These are phyloP conservation scores for Nannizziopsis barbatae DNA, from an alignment of 2,329 filamentous ascomycete species.

Conservation along the genomic window DNA sequence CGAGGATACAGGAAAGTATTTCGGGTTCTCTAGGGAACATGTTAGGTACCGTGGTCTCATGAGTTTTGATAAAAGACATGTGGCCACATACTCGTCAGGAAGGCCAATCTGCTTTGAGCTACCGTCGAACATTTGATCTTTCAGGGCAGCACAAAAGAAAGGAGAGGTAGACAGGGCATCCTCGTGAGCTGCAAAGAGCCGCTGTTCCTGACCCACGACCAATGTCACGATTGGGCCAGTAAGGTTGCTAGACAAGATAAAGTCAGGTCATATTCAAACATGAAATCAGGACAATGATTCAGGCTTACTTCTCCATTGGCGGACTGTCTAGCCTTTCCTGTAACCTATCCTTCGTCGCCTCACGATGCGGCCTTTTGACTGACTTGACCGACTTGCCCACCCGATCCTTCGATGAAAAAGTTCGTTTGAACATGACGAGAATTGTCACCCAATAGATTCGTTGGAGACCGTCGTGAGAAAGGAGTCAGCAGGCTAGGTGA, in stretches of 20 bases:
- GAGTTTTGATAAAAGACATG: neutral
- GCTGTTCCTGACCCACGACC: conserved; percentile 69
- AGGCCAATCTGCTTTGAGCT: conserved; percentile 64
- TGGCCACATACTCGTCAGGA: conserved; percentile 45
- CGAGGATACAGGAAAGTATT: conserved; percentile 84
- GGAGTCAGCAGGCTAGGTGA: conserved; percentile 20
- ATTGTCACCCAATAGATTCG: conserved; percentile 17
- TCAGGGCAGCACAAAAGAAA: conserved; percentile 65
- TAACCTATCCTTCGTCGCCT: conserved; percentile 75
- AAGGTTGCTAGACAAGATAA: conserved; percentile 33
- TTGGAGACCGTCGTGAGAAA: conserved; percentile 22
- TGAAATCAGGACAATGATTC: neutral
- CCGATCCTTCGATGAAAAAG: conserved; percentile 72
- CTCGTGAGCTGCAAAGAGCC: conserved; percentile 90
- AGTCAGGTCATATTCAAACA: conserved; percentile 15
- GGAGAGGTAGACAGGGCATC: conserved; percentile 78
- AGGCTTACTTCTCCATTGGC: conserved; percentile 40
- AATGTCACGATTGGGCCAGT: conserved; percentile 73
- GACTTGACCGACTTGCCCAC: conserved; percentile 79
- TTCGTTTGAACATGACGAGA: conserved; percentile 74
- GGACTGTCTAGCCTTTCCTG: conserved; percentile 65
- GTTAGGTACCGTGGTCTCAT: conserved; percentile 6
- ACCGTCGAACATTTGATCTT: conserved; percentile 59
- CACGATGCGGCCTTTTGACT: conserved; percentile 62
- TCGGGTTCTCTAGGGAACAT: conserved; percentile 66